Percentiles rank a stretch among this genome's conserved stretches.
These are phyloP conservation scores for Ajuga chamaepitys DNA, from an alignment of 257 asterid species.

Conservation along the genomic window DNA sequence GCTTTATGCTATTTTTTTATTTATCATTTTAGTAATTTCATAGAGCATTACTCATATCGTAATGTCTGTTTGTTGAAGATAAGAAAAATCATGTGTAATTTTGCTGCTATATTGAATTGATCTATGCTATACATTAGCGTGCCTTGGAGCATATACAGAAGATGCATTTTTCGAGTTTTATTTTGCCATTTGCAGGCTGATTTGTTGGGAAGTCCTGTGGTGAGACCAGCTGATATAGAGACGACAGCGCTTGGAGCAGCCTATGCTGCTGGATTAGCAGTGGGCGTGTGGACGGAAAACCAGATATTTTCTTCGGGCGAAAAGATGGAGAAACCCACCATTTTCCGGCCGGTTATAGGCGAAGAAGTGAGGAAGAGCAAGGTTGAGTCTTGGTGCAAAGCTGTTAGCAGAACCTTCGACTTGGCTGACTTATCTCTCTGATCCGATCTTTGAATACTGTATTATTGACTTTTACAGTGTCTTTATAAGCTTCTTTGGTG, in stretches of 20 bases:
- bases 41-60: too few species aligned
- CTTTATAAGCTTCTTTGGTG: background rate
- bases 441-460: background rate
- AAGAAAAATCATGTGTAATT: background rate
- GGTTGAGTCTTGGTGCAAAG: conserved; percentile 87
- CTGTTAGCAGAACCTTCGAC: conserved; percentile 68
- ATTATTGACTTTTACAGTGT: background rate
- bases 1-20: too few species aligned
- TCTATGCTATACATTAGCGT: background rate
- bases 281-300: conserved; percentile 68
- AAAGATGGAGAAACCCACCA: conserved; percentile 42
- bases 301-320: conserved; percentile 58
- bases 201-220: conserved; percentile 68
- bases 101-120: background rate
- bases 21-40: too few species aligned
- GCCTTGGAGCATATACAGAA: background rate
- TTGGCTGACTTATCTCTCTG: conserved; percentile 73
- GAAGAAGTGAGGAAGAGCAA: conserved; percentile 66
- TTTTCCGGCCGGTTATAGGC: conserved; percentile 41
- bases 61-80: too few species aligned
- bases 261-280: conserved; percentile 91
- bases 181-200: conserved; percentile 48
- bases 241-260: conserved; percentile 99
- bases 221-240: conserved; percentile 82
- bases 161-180: background rate